phyloP scores from a whole-genome alignment of 73 alveolate genomes.

The Symbiodinium natans region DNA sequence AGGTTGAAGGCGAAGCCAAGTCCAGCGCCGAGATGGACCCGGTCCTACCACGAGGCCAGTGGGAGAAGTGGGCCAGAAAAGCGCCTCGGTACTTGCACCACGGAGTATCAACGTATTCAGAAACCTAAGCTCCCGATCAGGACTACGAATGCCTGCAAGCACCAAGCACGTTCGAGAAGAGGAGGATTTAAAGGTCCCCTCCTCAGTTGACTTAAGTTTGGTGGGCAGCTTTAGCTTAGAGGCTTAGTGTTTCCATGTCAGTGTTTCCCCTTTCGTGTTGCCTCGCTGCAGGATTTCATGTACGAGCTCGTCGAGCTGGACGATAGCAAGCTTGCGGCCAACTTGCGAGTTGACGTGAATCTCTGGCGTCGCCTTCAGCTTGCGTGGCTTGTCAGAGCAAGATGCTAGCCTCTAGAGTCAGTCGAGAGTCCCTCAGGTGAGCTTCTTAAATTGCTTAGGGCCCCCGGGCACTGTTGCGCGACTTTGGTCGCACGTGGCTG shows the following conservation, averaged over 20 bases:
- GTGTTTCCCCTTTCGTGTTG: background rate
- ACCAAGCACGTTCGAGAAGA: constrained; percentile 36
- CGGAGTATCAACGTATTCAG: no score
- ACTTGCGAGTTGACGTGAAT: constrained; percentile 55
- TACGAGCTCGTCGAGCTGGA: constrained; percentile 69
- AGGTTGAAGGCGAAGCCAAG: background rate
- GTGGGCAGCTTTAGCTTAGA: background rate
- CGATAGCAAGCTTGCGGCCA: constrained; percentile 44
- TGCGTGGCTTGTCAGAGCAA: background rate
- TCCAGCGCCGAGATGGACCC: constrained; percentile 5
- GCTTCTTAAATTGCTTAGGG: no score
- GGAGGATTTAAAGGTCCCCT: constrained; percentile 33
- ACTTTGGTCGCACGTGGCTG: no score
- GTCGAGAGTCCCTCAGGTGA: no score
- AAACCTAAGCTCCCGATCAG: background rate
- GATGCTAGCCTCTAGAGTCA: background rate
- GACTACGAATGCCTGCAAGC: constrained; percentile 23
- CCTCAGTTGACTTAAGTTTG: background rate
- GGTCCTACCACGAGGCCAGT: constrained; percentile 63
- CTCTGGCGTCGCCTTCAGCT: constrained; percentile 82
- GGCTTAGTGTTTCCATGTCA: no score
- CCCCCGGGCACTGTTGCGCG: no score
- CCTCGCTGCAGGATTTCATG: background rate
- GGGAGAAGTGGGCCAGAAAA: background rate
- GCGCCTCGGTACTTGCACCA: no score